Percentiles rank a stretch among this genome's conserved stretches.
phyloP scores from a whole-genome alignment of 352 stramenopile genomes.

The Pilasporangium apinafurcum region DNA sequence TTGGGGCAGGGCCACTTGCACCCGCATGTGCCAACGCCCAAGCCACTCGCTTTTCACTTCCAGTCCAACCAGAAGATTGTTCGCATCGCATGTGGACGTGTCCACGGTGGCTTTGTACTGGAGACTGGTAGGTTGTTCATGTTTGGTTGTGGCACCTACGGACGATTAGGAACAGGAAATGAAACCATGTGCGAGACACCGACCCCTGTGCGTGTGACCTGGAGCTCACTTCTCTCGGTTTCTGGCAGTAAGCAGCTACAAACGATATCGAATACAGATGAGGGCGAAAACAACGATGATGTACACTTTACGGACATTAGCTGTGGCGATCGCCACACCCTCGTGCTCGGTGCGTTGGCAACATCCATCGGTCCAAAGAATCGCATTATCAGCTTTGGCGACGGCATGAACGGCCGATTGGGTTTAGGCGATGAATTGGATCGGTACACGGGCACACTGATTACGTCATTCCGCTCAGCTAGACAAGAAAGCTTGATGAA shows the following conservation, averaged over 20 bases:
- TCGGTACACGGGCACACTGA: conserved; percentile 24
- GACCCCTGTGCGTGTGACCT: conserved; percentile 28
- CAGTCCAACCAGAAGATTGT: conserved; percentile 20
- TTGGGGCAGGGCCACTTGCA: conserved; percentile 40
- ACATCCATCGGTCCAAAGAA: conserved; percentile 11
- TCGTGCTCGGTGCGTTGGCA: conserved; percentile 20
- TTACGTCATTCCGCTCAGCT: conserved; percentile 22
- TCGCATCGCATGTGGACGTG: conserved; percentile 40
- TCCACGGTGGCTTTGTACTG: conserved; percentile 55
- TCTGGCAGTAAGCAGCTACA: conserved; percentile 1
- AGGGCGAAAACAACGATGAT: conserved; percentile 12
- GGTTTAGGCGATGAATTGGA: conserved; percentile 48
- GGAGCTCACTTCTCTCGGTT: conserved; percentile 21
- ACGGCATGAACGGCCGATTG: conserved; percentile 62
- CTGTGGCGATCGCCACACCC: conserved; percentile 64
- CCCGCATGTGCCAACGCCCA: conserved; percentile 10
- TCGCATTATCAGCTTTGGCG: conserved; percentile 55
- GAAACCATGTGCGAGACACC: conserved; percentile 13
- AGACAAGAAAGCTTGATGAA: too few relatives aligned
- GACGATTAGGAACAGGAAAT: conserved; percentile 37
- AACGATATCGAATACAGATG: neutral
- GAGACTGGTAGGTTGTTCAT: conserved; percentile 54
- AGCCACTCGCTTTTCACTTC: conserved; percentile 20
- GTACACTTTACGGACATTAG: conserved; percentile 58
- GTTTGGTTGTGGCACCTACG: conserved; percentile 62